Percentiles rank a stretch among this genome's conserved stretches.
These are phyloP conservation scores for Debaryomycetaceae sp. DNA, from an alignment of 1,139 yeast genomes.

Conservation along the genomic window DNA sequence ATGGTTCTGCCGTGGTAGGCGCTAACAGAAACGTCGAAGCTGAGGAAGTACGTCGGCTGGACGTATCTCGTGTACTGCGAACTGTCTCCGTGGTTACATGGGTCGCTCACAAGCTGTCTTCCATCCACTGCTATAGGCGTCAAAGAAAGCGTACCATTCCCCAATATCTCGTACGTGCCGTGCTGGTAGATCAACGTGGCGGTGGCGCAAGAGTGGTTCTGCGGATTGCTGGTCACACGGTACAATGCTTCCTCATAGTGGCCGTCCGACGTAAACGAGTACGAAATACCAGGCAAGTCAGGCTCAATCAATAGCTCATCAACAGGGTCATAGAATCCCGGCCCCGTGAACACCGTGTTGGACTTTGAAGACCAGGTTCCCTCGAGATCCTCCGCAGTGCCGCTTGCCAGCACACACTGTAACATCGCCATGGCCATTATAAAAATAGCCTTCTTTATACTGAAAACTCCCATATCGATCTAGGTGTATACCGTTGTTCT, in stretches of 20 bases:
- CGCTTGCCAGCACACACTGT: constrained; percentile 14
- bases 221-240: constrained; percentile 68
- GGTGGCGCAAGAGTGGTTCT: constrained; percentile 73
- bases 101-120: constrained; percentile 83
- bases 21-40: constrained; percentile 62
- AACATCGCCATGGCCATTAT: constrained; percentile 3
- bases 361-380: constrained; percentile 98
- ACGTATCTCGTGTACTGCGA: constrained; percentile 70
- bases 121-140: constrained; percentile 87
- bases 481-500: no score
- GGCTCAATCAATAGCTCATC: constrained; percentile 94
- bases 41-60: constrained; percentile 59
- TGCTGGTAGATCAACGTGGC: constrained; percentile 87
- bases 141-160: constrained; percentile 66
- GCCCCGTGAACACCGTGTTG: constrained; percentile 93
- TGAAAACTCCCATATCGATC: not conserved
- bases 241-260: constrained; percentile 86
- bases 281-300: constrained; percentile 88
- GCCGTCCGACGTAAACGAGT: constrained; percentile 90
- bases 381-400: constrained; percentile 40
- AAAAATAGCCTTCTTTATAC: not conserved
- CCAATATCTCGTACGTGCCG: constrained; percentile 64
- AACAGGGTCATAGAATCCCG: constrained; percentile 93
- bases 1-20: constrained; percentile 79
- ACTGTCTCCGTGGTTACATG: constrained; percentile 55